Base-by-base conservation (phyloP, 1,284 basidiomycete genomes). In the Apiotrichum siamense region DNA sequence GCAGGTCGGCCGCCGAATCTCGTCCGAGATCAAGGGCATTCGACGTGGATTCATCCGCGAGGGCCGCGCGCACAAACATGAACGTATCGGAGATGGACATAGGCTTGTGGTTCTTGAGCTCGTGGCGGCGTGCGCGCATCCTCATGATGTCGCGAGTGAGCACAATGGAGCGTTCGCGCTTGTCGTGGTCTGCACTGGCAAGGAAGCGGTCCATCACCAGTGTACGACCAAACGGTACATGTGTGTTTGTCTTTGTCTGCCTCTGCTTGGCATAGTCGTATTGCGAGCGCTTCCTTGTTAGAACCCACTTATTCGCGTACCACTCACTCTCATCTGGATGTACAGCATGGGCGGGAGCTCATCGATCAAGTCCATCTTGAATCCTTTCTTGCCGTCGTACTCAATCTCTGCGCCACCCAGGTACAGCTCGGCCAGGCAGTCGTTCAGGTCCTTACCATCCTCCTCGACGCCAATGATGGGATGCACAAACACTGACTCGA, bases 161-260 rank as follows among this genome's bases (percentile, higher is more conserved):
- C 25, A 75, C 74, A 59, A 86, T 87, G 1, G 86, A 83, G 38
- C 78, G 78, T 21, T 79, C 77, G 62, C 83, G 84, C 78, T 87
- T 88, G 55, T 78, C 76, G 0, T 80, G 77, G 64, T 89, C 81
- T 3, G 83, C 83, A 45, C 79, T 81, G 49, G 89, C 85, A 62
- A 96, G 76, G 77, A 94, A 99, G 5, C 96, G 84, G 69, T 97
- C 93, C 81, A 98, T 83, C 63, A 82, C 85, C 7, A 99, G 78
- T 12, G 82, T 86, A 69, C 94, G 87, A 6, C 79, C 83, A 66
- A 96, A 94, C 62, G 86, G 87, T 59, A 99, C 83, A 66, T 93
- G 94, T 1, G 90, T 91, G 67, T 98, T 94, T 11, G 88, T 92
- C 73, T 99, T 99, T 77, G 87, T 93, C 17, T 92, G 85, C 57